Evolutionary conservation across 1,284 basidiomycete genomes (phyloP), one percentile per base, ranked within the genome.

Genomic region (Apiotrichum laibachii): DNA sequence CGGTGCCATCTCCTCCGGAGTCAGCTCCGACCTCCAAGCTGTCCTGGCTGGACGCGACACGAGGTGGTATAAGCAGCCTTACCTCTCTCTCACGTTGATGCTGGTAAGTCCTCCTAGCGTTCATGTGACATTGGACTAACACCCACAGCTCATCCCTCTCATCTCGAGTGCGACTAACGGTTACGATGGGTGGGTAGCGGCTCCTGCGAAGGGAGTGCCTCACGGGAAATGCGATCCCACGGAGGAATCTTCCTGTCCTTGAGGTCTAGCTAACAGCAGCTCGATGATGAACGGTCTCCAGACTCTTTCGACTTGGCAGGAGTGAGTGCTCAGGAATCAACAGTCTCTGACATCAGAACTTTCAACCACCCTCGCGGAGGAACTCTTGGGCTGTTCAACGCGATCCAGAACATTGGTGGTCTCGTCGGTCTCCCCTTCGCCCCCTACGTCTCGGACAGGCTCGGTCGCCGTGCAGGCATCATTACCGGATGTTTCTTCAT

Each of bases 391-490:
- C 33, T 68, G 42, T 67, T 67, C 63, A 69, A 70, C 55, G 67
- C 66, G 15, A 67, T 67, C 50, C 67, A 68, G 55, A 59, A 57
- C 18, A 63, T 70, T 50, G 70, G 70, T 45, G 52, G 53, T 33
- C 62, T 72, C 21, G 48, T 40, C 7, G 64, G 59, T 50, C 60
- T 72, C 11, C 67, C 67, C 39, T 63, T 68, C 22, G 64, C 63
- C 55, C 56, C 77, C 49, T 76, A 69, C 58, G 47, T 63, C 26
- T 57, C 56, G 8, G 68, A 69, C 57, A 4, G 13, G 7, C 46
- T 58, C 16, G 68, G 69, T 47, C 63, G 79, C 71, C 72, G 80
- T 72, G 54, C 65, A 72, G 50, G 76, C 67, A 48, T 79, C 70
- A 52, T 61, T 46, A 53, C 55, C 21, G 60, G 59, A 35, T 63